phyloP scores from a whole-genome alignment of 1,139 yeast genomes.

The Hansenula sp. region DNA sequence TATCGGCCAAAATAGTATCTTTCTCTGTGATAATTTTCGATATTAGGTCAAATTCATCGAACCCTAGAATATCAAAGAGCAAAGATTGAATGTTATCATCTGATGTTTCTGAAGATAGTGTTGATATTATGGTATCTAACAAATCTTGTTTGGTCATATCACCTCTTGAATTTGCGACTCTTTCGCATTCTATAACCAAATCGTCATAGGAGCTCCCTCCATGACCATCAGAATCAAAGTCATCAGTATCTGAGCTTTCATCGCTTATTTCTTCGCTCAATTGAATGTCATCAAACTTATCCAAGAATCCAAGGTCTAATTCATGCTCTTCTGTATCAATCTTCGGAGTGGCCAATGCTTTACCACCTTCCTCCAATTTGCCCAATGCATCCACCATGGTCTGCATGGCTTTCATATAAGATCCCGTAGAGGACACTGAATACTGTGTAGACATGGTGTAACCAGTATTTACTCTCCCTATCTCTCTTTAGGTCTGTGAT shows the following conservation, averaged over 20 bases:
- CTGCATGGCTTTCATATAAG: conserved; percentile 76
- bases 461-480: too few species aligned
- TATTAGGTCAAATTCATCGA: conserved; percentile 77
- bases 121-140: conserved; percentile 20
- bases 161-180: conserved; percentile 16
- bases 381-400: conserved; percentile 49
- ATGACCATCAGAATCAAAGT: conserved; percentile 3
- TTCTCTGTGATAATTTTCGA: conserved; percentile 58
- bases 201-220: conserved; percentile 6
- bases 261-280: conserved; percentile 25
- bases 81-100: conserved; percentile 31
- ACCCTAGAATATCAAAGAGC: conserved; percentile 77
- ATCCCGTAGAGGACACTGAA: conserved; percentile 61
- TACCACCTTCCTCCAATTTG: conserved; percentile 26
- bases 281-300: conserved; percentile 31
- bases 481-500: too few species aligned
- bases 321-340: conserved; percentile 23
- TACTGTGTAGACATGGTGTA: conserved; percentile 38
- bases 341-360: conserved; percentile 19
- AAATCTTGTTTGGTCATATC: conserved; percentile 18
- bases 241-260: conserved; percentile 12
- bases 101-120: conserved; percentile 22
- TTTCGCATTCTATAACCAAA: conserved; percentile 14
- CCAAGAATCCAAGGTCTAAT: conserved; percentile 25
- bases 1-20: conserved; percentile 25